phyloP scores from a whole-genome alignment of 2,329 filamentous ascomycete species.

The Xylariaceae sp. region DNA sequence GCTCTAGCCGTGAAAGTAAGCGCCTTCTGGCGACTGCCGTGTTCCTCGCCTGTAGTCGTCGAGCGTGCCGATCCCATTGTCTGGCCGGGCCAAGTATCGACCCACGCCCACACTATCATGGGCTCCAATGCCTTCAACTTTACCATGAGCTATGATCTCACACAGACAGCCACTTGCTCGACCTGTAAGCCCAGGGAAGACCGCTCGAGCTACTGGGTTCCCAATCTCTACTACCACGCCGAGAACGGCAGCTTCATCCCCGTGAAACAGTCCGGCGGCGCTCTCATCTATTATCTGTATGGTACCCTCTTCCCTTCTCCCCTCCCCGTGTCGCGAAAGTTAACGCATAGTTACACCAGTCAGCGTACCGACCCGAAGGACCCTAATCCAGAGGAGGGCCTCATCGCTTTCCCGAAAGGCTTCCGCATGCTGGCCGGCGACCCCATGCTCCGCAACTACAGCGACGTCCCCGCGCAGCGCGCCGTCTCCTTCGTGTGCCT shows the following conservation, averaged over 20 bases:
- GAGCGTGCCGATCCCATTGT: conserved; percentile 43
- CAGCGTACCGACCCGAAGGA: conserved; percentile 37
- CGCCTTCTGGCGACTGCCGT: conserved; percentile 22
- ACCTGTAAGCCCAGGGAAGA: conserved; percentile 40
- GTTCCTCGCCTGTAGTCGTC: conserved; percentile 42
- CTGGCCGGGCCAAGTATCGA: conserved; percentile 40
- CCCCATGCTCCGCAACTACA: conserved; percentile 37
- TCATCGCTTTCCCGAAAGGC: conserved; percentile 24
- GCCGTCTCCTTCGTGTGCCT: conserved; percentile 45
- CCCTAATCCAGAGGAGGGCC: conserved; percentile 27
- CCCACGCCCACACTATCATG: conserved; percentile 44
- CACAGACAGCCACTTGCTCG: conserved; percentile 35
- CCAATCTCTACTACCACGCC: conserved; percentile 41
- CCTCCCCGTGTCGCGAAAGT: no score
- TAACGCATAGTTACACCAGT: conserved; percentile 15
- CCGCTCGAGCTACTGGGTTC: conserved; percentile 44
- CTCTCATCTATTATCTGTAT: no score
- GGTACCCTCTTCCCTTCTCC: no score
- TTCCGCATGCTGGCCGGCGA: conserved; percentile 45
- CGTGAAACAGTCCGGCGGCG: conserved; percentile 39
- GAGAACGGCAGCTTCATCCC: conserved; percentile 39
- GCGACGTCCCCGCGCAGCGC: conserved; percentile 41
- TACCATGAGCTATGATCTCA: conserved; percentile 37
- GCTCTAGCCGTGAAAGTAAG: conserved; percentile 8
- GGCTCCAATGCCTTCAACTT: conserved; percentile 42